A percentile compares a stretch with the other conserved stretches of the same genome.
phyloP scores from a whole-genome alignment of 768 basidiomycete species.

The Lanmaoa rubissima region DNA sequence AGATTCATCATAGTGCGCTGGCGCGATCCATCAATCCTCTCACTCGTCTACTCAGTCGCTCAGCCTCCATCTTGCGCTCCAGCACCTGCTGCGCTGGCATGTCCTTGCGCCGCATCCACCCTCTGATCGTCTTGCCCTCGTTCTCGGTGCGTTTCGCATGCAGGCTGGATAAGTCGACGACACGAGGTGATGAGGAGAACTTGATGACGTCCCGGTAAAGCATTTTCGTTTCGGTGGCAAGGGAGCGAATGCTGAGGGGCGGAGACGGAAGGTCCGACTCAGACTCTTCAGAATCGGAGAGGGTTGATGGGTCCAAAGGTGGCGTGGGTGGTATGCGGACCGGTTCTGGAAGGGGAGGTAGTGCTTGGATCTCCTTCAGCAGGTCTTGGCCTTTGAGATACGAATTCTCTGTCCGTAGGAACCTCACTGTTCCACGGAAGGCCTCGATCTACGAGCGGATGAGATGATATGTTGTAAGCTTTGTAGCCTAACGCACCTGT shows the following conservation, averaged over 20 bases:
- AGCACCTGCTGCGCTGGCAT: slow-evolving; percentile 79
- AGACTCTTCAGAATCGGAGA: slow-evolving; percentile 65
- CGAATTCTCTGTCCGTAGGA: slow-evolving; percentile 90
- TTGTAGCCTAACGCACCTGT: slow-evolving; percentile 51
- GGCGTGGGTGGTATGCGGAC: slow-evolving; percentile 56
- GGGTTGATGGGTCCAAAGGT: slow-evolving; percentile 59
- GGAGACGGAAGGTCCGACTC: slow-evolving; percentile 48
- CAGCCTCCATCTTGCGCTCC: slow-evolving; percentile 75
- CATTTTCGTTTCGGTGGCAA: slow-evolving; percentile 80
- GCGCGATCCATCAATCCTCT: slow-evolving; percentile 70
- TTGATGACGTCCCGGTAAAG: slow-evolving; percentile 88
- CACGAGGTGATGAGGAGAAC: slow-evolving; percentile 76
- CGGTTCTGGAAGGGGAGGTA: slow-evolving; percentile 62
- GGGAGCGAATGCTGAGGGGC: slow-evolving; percentile 57
- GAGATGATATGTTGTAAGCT: not conserved
- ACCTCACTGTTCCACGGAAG: slow-evolving; percentile 86
- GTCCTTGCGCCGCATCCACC: slow-evolving; percentile 80
- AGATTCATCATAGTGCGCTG: slow-evolving; percentile 25
- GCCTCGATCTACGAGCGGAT: slow-evolving; percentile 68
- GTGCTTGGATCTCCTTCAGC: slow-evolving; percentile 72
- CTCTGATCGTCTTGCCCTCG: slow-evolving; percentile 43
- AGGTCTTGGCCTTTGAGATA: slow-evolving; percentile 93
- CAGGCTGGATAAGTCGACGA: slow-evolving; percentile 78
- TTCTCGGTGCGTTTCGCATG: slow-evolving; percentile 51
- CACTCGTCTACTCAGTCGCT: slow-evolving; percentile 65